phyloP scores from a whole-genome alignment of 2,329 filamentous ascomycete genomes.

The Hymenoscyphus salicellus region DNA sequence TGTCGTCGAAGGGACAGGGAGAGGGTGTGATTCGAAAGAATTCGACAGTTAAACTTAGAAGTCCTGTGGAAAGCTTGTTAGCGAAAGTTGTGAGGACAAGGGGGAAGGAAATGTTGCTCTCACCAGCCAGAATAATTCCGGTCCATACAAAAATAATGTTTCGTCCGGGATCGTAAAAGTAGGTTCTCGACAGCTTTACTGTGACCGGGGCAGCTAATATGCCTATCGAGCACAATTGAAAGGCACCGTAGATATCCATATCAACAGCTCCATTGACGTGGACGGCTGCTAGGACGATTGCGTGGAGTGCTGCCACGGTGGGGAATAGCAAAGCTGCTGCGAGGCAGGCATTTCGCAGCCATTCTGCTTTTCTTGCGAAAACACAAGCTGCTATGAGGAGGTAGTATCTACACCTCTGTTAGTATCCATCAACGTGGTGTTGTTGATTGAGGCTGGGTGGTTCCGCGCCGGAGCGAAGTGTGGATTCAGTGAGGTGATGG shows the following conservation, averaged over 20 bases:
- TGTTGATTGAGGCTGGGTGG: neutral
- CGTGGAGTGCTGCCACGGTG: slow-evolving; percentile 62
- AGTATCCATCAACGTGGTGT: neutral
- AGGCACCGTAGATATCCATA: slow-evolving; percentile 66
- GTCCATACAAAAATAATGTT: slow-evolving; percentile 68
- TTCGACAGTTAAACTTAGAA: slow-evolving; percentile 61
- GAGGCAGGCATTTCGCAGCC: slow-evolving; percentile 61
- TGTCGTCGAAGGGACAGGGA: slow-evolving; percentile 43
- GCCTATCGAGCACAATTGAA: slow-evolving; percentile 65
- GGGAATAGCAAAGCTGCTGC: slow-evolving; percentile 62
- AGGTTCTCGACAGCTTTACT: slow-evolving; percentile 58
- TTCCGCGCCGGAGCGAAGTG: neutral
- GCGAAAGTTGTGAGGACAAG: neutral
- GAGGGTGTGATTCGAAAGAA: slow-evolving; percentile 55
- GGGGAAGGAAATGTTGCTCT: slow-evolving; percentile 27
- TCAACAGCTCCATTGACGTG: slow-evolving; percentile 62
- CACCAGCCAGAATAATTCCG: slow-evolving; percentile 56
- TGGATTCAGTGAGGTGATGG: neutral
- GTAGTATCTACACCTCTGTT: slow-evolving; percentile 51
- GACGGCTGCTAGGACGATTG: slow-evolving; percentile 56
- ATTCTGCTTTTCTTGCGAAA: slow-evolving; percentile 58
- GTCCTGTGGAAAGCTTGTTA: slow-evolving; percentile 39
- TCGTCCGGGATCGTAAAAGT: slow-evolving; percentile 61
- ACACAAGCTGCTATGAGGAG: slow-evolving; percentile 61
- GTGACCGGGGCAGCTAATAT: slow-evolving; percentile 63